Base-by-base conservation (phyloP, 2,329 filamentous ascomycete genomes). In the Metarhizium rileyi region DNA sequence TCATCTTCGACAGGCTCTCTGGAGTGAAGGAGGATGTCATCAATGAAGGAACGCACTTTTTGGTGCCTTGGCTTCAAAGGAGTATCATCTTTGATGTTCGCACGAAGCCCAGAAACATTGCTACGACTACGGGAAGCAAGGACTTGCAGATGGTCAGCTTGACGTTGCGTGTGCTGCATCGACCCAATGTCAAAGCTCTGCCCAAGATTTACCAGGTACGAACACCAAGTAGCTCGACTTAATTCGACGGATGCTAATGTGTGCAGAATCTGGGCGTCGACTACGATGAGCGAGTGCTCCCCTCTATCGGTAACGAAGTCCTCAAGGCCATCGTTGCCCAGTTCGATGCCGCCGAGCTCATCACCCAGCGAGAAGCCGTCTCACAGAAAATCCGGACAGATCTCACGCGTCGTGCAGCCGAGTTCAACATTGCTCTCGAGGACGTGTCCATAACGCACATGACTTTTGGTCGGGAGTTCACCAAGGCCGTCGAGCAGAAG, bases 121-220 rank as follows among this genome's bases (percentile, higher is more conserved):
- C 87, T 58, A 98, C 93, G 26, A 98, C 93, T 23, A 98, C 93
- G 12, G 93, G 93, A 52, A 91, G 86, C 79, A 98, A 98, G 81
- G 93, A 98, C 74, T 72, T 98, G 77, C 93, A 98, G 76, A 98
- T 98, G 93, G 93, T 98, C 64, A 96, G 90, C 78, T 79, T 98
- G 77, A 98, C 93, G 48, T 78, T 98, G 66, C 81, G 93, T 70
- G 93, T 98, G 56, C 72, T 98, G 69, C 91, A 97, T 73, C 80
- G 94, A 60, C 93, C 94, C 5, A 91, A 95, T 50, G 91, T 98
- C 61, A 83, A 88, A 76, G 81, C 84, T 61, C 75, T 98, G 65
- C 94, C 93, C 53, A 95, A 91, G 75, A 98, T 98, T 64, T 98
- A 98, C 77, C 93, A 97, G 82, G 91, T 96, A 71, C 52, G 59